Base-by-base conservation (phyloP, 202 grass and related monocot species). In the Bolboschoenoplectus hybrid region DNA sequence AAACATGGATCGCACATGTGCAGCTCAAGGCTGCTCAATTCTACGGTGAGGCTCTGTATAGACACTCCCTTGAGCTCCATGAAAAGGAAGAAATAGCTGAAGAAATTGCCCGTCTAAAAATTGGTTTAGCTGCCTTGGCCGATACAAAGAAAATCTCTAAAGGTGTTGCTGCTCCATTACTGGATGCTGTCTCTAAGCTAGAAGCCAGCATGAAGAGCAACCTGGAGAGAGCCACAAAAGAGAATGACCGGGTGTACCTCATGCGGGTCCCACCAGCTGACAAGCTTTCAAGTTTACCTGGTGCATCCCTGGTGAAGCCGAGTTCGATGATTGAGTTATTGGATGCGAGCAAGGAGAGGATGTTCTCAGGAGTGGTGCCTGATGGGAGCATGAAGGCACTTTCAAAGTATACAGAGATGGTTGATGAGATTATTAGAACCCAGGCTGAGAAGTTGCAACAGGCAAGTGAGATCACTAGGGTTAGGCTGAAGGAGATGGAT, bases 401-500 rank as follows among this genome's bases (percentile, higher is more conserved):
- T n/a, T 98, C 97, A 35, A 98, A 92, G 88, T 96, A 98, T 85
- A 98, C 97, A 0, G 97, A 92, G 84, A 98, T 98, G 90, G 92
- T 96, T 72, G 97, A 98, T 90, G 74, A 89, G 64, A 92, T 96
- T 68, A 98, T 98, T 46, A 84, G 97, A 56, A 96, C 83, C 52
- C 97, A 98, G 55, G 91, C 93, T 7, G 97, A 98, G 81, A 98
- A 98, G 86, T 80, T 98, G 71, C 97, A 94, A 89, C 93, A 96
- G 92, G 92, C 91, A 47, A 98, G 97, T 89, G 97, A 98, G 86
- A 89, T 96, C 61, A 91, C 93, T 81, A 90, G 93, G 85, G 90
- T 98, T 85, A 98, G 86, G 74, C 83, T 98, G 77, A 98, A 98
- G 90, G 97, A 98, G 86, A 98, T 98, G 97, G 97, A 94, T 86